A percentile compares a stretch with the other conserved stretches of the same genome.
Evolutionary conservation across 805 yeast species (phyloP).

Genomic region (Cyberlindnera misumaiensis): DNA sequence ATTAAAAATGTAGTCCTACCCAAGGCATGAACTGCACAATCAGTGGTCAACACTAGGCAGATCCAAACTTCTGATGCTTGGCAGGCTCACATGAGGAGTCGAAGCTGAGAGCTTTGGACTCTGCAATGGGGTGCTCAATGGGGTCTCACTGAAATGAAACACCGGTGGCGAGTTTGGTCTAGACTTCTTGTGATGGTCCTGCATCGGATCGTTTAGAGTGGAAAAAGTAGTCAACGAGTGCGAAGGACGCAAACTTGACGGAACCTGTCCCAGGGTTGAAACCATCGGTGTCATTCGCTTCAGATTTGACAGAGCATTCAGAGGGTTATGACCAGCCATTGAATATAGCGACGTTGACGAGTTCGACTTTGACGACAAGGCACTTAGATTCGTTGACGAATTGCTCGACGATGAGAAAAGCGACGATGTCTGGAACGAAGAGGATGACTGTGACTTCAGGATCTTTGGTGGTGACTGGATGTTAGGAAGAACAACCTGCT

Average conservation of each 20-base stretch:
- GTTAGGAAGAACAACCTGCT: slow-evolving; percentile 20
- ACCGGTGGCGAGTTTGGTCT: slow-evolving; percentile 41
- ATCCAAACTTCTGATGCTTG: slow-evolving; percentile 23
- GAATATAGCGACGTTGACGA: slow-evolving; percentile 23
- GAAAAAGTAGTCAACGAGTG: slow-evolving; percentile 21
- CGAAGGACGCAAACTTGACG: slow-evolving; percentile 14
- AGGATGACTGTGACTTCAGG: slow-evolving; percentile 19
- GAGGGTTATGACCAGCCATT: slow-evolving; percentile 9
- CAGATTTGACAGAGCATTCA: slow-evolving; percentile 20
- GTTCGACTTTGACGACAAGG: slow-evolving; percentile 22
- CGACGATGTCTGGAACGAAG: slow-evolving; percentile 21
- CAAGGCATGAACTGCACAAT: no score
- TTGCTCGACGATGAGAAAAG: slow-evolving; percentile 19
- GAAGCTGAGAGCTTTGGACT: slow-evolving; percentile 34
- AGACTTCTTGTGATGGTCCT: slow-evolving; percentile 33
- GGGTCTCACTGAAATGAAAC: slow-evolving; percentile 37
- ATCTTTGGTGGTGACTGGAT: slow-evolving; percentile 25
- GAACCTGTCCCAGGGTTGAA: slow-evolving; percentile 8
- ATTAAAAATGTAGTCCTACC: no score
- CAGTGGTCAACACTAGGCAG: slow-evolving; percentile 12
- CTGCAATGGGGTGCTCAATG: slow-evolving; percentile 42
- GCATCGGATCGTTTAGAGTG: slow-evolving; percentile 22
- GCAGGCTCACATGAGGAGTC: slow-evolving; percentile 14
- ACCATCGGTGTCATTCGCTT: slow-evolving; percentile 37
- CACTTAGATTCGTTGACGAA: slow-evolving; percentile 22